phyloP scores from a whole-genome alignment of 2,329 filamentous ascomycete species.

The Ophiostoma fasciatum region DNA sequence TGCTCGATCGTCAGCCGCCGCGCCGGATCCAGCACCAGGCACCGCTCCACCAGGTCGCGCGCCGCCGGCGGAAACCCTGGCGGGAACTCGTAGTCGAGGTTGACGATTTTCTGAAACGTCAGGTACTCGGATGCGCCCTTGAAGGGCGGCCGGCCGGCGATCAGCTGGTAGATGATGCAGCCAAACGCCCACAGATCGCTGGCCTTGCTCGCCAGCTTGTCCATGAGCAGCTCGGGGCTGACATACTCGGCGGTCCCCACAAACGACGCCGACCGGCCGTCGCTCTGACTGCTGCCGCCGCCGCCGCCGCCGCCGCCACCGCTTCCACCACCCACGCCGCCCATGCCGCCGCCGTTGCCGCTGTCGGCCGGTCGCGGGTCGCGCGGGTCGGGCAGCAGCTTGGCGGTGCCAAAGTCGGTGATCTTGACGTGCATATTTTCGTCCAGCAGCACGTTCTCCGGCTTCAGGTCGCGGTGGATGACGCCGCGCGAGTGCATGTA shows the following conservation, averaged over 20 bases:
- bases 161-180: slow-evolving; percentile 90
- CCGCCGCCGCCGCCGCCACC: no score
- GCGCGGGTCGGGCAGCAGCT: slow-evolving; percentile 55
- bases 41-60: slow-evolving; percentile 75
- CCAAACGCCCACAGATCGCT: slow-evolving; percentile 98
- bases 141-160: slow-evolving; percentile 93
- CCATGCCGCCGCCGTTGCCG: slow-evolving; percentile 3
- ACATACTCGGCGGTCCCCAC: slow-evolving; percentile 98
- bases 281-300: no score
- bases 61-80: slow-evolving; percentile 74
- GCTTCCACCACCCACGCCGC: no score
- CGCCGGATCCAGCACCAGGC: slow-evolving; percentile 77
- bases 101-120: slow-evolving; percentile 97
- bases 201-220: slow-evolving; percentile 94
- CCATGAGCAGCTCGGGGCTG: slow-evolving; percentile 88
- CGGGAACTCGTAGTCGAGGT: slow-evolving; percentile 86
- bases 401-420: slow-evolving; percentile 97
- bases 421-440: slow-evolving; percentile 97
- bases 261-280: slow-evolving; percentile 76
- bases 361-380: slow-evolving; percentile 28
- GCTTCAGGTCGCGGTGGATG: slow-evolving; percentile 92
- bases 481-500: slow-evolving; percentile 97
- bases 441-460: slow-evolving; percentile 90
- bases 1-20: slow-evolving; percentile 82
- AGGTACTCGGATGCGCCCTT: slow-evolving; percentile 92